Percentiles rank a stretch among this genome's conserved stretches.
Conservation (phyloP, 1,139 yeast genomes). For the Geotrichum australiense region DNA sequence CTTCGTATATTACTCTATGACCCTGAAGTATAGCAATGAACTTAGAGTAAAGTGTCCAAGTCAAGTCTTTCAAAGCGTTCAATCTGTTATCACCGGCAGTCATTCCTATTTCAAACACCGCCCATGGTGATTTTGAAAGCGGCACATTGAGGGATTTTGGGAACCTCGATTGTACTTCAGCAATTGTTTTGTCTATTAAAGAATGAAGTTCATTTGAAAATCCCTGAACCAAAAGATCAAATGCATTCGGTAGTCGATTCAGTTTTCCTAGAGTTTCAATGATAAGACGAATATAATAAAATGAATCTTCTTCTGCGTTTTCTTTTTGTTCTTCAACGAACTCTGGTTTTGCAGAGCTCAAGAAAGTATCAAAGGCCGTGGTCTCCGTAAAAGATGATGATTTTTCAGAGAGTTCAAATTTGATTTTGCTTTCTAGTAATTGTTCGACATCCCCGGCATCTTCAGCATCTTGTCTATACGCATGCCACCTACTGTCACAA, state of each 20-base stretch:
- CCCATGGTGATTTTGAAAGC: conserved; percentile 14
- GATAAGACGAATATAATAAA: conserved; percentile 49
- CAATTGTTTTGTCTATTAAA: conserved; percentile 54
- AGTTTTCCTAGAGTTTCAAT: conserved; percentile 55
- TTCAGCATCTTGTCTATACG: conserved; percentile 28
- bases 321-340: conserved; percentile 24
- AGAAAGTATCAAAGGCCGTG: conserved; percentile 39
- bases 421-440: conserved; percentile 29
- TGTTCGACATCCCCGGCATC: conserved; percentile 26
- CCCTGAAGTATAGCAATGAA: conserved; percentile 60
- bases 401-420: conserved; percentile 28
- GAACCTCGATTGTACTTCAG: conserved; percentile 54
- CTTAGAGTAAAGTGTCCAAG: conserved; percentile 60
- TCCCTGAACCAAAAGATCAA: conserved; percentile 48
- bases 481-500: conserved; percentile 32
- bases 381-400: conserved; percentile 25
- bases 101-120: conserved; percentile 24
- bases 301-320: conserved; percentile 44
- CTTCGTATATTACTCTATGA: conserved; percentile 59
- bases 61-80: conserved; percentile 58
- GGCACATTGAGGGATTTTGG: conserved; percentile 28
- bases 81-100: conserved; percentile 45
- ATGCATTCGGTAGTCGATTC: conserved; percentile 56
- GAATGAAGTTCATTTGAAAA: conserved; percentile 44
- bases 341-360: conserved; percentile 30